Evolutionary conservation across 129 eudicot species (phyloP), one percentile per base, ranked within the genome.

Genomic region (Gnaphalium uliginosum): DNA sequence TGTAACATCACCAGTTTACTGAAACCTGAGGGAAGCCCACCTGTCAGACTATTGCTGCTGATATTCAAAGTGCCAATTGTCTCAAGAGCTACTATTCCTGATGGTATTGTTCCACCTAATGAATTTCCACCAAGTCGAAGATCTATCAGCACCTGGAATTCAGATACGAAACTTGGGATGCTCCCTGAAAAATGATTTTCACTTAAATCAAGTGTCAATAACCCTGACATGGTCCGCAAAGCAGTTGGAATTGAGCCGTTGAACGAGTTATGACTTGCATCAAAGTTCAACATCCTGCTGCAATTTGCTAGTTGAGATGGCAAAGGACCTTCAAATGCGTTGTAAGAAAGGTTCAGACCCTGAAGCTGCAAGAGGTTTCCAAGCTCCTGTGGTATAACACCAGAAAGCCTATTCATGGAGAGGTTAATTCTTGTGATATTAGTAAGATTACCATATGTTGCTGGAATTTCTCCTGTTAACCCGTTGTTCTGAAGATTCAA

Each of bases 91-190:
- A 53, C 51, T 66, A 88, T 68, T 14, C 85, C 80, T 60, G 81
- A 76, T 50, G 96, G 92, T 60, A 92, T 87, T 1, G 46, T 41
- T 73, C 94, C 96, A 57, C 86, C 85, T 23, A 93, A 82, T 35
- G 54, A 69, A 73, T 90, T 88, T 71, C 83, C 94, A 71, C 87
- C 93, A 66, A 92, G 92, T 41, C 74, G 88, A 37, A 92, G 87
- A 72, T 71, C 63, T 11, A 71, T 75, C 25, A 92, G 81, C 30
- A 74, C 71, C 50, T 69, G 78, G 32, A 84, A 74, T 73, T 84
- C 79, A 64, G 90, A 86, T 33, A 89, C 13, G 32, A 83, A 81
- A 8, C 72, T 17, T 1, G 98, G 94, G 32, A 92, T 73, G 39
- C 85, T 83, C 26, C 91, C 90, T 4, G 81, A 68, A 33, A 93